Evolutionary conservation across 2,329 filamentous ascomycete genomes (phyloP).

Genomic region (Alternaria burnsii): DNA sequence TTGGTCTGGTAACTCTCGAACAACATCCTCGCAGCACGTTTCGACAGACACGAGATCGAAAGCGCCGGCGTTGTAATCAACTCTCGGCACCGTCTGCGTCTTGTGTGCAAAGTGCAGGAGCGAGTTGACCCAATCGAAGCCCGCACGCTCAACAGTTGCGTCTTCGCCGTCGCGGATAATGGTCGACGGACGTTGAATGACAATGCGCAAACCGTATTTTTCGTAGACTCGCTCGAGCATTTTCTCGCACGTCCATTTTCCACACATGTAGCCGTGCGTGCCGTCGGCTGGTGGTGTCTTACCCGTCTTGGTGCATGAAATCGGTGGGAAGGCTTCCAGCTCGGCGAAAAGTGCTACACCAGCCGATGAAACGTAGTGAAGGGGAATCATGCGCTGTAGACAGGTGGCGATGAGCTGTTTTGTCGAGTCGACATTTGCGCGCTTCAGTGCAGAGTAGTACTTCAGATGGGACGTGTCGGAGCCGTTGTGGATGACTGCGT

Average conservation of each 20-base stretch:
- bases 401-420: slow-evolving; percentile 3
- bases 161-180: slow-evolving; percentile 10
- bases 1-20: background rate
- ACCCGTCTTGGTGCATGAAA: background rate
- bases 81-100: background rate
- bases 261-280: slow-evolving; percentile 48
- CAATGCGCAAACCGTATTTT: background rate
- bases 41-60: slow-evolving; percentile 5
- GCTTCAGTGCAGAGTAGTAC: slow-evolving; percentile 6
- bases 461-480: slow-evolving; percentile 15
- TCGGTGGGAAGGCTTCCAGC: background rate
- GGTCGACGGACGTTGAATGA: slow-evolving; percentile 13
- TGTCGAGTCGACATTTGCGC: slow-evolving; percentile 12
- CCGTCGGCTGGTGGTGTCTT: slow-evolving; percentile 36
- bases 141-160: background rate
- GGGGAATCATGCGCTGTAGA: background rate
- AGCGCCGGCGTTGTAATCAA: background rate
- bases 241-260: slow-evolving; percentile 54
- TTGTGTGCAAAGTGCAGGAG: slow-evolving; percentile 5
- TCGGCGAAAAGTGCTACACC: slow-evolving; percentile 3
- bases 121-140: slow-evolving; percentile 4
- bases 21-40: background rate
- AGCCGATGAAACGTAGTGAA: slow-evolving; percentile 4
- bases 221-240: slow-evolving; percentile 41
- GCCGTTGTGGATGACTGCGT: slow-evolving; percentile 23